Evolutionary conservation across 2,329 filamentous ascomycete genomes (phyloP).

Genomic region (Pleurostoma richardsiae): DNA sequence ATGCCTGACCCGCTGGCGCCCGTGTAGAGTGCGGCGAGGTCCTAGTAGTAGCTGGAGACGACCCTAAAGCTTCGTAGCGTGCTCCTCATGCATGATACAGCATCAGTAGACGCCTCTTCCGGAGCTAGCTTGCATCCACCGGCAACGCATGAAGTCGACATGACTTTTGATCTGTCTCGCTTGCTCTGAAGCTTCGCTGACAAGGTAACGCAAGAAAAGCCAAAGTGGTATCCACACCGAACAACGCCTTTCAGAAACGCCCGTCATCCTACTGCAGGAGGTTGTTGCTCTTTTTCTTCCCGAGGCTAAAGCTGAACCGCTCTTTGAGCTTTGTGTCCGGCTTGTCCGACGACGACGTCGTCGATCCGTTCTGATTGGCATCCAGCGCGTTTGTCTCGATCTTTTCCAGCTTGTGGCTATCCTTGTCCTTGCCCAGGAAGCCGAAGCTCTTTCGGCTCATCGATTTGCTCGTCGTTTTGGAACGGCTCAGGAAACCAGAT

Average conservation of each 20-base stretch:
- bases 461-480: constrained; percentile 70
- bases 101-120: too few relatives aligned
- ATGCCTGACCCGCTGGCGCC: too few relatives aligned
- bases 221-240: too few relatives aligned
- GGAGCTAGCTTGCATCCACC: too few relatives aligned
- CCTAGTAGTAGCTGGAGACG: too few relatives aligned
- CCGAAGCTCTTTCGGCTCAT: constrained; percentile 72
- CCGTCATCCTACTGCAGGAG: constrained; percentile 23
- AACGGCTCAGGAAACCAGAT: constrained; percentile 54
- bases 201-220: too few relatives aligned
- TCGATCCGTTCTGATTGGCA: constrained; percentile 18
- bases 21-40: too few relatives aligned
- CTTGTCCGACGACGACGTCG: constrained; percentile 28
- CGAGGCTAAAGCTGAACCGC: constrained; percentile 19
- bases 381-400: constrained; percentile 4
- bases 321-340: constrained; percentile 33
- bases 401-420: constrained; percentile 22
- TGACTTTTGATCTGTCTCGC: too few relatives aligned
- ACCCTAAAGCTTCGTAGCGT: too few relatives aligned
- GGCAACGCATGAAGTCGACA: too few relatives aligned
- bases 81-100: too few relatives aligned
- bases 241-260: background rate
- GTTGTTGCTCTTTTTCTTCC: constrained; percentile 62
- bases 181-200: too few relatives aligned
- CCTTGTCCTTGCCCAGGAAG: constrained; percentile 53